These are phyloP conservation scores for Moringa oleifera DNA, from an alignment of 345 rosid genomes.

Conservation along the genomic window DNA sequence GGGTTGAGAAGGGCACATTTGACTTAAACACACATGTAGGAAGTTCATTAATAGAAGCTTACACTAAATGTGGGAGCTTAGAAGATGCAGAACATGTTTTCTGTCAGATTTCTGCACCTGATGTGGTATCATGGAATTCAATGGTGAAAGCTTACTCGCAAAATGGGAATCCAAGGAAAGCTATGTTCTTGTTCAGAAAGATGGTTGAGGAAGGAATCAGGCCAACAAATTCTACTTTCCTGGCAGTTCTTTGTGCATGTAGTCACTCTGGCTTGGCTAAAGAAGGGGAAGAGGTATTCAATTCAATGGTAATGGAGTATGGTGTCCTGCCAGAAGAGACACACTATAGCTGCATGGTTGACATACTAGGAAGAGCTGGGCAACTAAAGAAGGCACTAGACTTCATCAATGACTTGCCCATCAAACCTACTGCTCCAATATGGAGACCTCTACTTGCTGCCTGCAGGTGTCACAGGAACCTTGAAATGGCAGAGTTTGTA, in stretches of 20 bases:
- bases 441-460: conserved; percentile 32
- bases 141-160: conserved; percentile 27
- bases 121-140: conserved; percentile 26
- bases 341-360: conserved; percentile 28
- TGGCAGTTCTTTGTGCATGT: conserved; percentile 25
- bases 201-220: conserved; percentile 20
- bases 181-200: conserved; percentile 14
- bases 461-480: conserved; percentile 22
- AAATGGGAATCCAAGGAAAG: conserved; percentile 18
- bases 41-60: conserved; percentile 27
- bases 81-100: conserved; percentile 24
- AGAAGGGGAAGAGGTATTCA: conserved; percentile 24
- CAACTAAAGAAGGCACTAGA: conserved; percentile 19
- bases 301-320: conserved; percentile 17
- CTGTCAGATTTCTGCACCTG: conserved; percentile 14
- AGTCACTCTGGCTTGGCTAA: conserved; percentile 25
- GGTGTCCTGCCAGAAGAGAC: conserved; percentile 23
- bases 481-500: conserved; percentile 20
- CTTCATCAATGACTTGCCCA: conserved; percentile 18
- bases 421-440: conserved; percentile 24
- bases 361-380: conserved; percentile 27
- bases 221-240: conserved; percentile 21
- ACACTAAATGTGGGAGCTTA: conserved; percentile 21
- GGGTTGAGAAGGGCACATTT: conserved; percentile 12
- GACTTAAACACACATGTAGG: conserved; percentile 18